Conservation (phyloP, 768 basidiomycete species). For the Tylopilus felleus region DNA sequence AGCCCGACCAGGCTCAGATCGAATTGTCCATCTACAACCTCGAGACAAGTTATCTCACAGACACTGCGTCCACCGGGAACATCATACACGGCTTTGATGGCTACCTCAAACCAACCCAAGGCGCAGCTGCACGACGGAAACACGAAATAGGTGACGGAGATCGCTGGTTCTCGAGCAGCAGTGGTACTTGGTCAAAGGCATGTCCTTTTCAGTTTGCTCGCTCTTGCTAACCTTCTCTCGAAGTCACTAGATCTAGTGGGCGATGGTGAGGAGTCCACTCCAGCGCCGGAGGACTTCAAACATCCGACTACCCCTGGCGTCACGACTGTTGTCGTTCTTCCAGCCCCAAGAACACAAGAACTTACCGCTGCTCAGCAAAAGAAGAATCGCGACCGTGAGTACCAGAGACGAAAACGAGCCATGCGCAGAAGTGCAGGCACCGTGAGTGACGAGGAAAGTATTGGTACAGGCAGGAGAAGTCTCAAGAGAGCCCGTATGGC, state of each 20-base stretch:
- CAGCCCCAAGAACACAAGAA: slow-evolving; percentile 66
- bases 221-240: slow-evolving; percentile 5
- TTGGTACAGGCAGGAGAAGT: slow-evolving; percentile 52
- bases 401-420: slow-evolving; percentile 75
- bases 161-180: slow-evolving; percentile 80
- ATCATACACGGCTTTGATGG: slow-evolving; percentile 87
- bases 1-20: slow-evolving; percentile 55
- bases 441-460: slow-evolving; percentile 65
- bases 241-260: slow-evolving; percentile 77
- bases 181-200: slow-evolving; percentile 73
- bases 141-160: slow-evolving; percentile 76
- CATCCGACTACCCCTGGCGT: slow-evolving; percentile 69
- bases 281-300: slow-evolving; percentile 61
- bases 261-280: slow-evolving; percentile 61
- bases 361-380: slow-evolving; percentile 70
- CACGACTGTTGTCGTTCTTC: slow-evolving; percentile 75
- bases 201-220: slow-evolving; percentile 2
- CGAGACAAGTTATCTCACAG: slow-evolving; percentile 72
- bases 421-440: slow-evolving; percentile 62
- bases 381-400: slow-evolving; percentile 75
- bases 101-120: slow-evolving; percentile 73
- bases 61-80: slow-evolving; percentile 81
- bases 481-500: slow-evolving; percentile 64
- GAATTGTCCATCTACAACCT: slow-evolving; percentile 78
- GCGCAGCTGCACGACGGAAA: slow-evolving; percentile 51